A percentile compares a stretch with the other conserved stretches of the same genome.
These are phyloP conservation scores for Arctium minus DNA, from an alignment of 129 eudicot genomes.

Conservation along the genomic window DNA sequence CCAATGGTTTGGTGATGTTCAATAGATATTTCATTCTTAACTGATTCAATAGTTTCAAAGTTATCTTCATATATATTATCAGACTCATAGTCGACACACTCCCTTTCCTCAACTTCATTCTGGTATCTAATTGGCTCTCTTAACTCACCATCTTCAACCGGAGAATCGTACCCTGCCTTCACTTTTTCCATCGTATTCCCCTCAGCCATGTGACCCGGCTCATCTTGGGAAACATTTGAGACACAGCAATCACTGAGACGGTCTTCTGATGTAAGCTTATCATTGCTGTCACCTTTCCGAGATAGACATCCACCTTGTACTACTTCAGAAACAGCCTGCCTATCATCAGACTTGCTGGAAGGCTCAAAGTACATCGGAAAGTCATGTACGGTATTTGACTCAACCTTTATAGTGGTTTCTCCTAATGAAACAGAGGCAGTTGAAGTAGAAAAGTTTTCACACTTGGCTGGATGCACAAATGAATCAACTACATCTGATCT, in stretches of 20 bases:
- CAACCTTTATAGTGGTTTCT: not conserved
- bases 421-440: slow-evolving; percentile 14
- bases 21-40: not conserved
- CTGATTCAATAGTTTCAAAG: slow-evolving; percentile 49
- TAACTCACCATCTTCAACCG: slow-evolving; percentile 39
- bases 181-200: slow-evolving; percentile 19
- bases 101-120: slow-evolving; percentile 50
- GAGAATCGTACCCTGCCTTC: slow-evolving; percentile 34
- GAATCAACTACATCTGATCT: slow-evolving; percentile 29
- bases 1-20: slow-evolving; percentile 1
- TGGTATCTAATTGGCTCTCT: slow-evolving; percentile 22
- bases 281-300: slow-evolving; percentile 6
- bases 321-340: slow-evolving; percentile 28
- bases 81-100: slow-evolving; percentile 73
- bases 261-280: slow-evolving; percentile 26
- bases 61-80: slow-evolving; percentile 58
- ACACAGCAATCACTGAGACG: slow-evolving; percentile 32
- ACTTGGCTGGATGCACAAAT: slow-evolving; percentile 13
- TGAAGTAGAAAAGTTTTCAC: slow-evolving; percentile 35
- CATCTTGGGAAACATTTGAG: slow-evolving; percentile 28
- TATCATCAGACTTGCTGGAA: slow-evolving; percentile 6
- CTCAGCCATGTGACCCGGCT: slow-evolving; percentile 4
- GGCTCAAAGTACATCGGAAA: not conserved
- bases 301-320: slow-evolving; percentile 27
- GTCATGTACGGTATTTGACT: not conserved